These are phyloP conservation scores for Hydrangea macrophylla DNA, from an alignment of 148 eudicot species.

Conservation along the genomic window DNA sequence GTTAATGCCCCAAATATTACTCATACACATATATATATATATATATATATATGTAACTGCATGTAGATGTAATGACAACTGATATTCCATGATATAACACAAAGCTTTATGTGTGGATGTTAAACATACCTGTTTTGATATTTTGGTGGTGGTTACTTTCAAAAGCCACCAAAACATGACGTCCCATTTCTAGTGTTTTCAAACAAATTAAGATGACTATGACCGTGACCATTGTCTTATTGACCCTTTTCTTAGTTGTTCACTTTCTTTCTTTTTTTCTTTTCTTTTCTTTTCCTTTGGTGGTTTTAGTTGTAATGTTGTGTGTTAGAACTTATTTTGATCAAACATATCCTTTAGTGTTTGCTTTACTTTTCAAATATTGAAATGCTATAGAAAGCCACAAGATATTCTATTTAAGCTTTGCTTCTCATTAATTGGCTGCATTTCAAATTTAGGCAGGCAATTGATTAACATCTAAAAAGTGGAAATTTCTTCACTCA, in stretches of 20 bases:
- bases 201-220: no score
- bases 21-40: no score
- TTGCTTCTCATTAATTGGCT: neutral
- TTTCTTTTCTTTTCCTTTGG: neutral
- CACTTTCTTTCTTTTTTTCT: neutral
- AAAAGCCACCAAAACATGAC: neutral
- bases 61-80: neutral
- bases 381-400: neutral
- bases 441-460: neutral
- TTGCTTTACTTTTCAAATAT: neutral
- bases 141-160: neutral
- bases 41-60: neutral
- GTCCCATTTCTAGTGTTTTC: neutral
- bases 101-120: constrained; percentile 11
- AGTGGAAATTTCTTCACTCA: neutral
- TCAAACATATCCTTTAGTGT: neutral
- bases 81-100: neutral
- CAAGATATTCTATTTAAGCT: neutral
- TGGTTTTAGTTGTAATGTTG: neutral
- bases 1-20: no score
- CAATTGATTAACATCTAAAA: neutral
- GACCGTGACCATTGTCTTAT: constrained; percentile 6
- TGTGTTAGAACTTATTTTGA: neutral
- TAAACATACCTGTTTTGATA: constrained; percentile 1
- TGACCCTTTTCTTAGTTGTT: neutral